A percentile compares a stretch with the other conserved stretches of the same genome.
Conservation (phyloP, 23 red algal genomes). For the Cyanidioschyzon merolae region DNA sequence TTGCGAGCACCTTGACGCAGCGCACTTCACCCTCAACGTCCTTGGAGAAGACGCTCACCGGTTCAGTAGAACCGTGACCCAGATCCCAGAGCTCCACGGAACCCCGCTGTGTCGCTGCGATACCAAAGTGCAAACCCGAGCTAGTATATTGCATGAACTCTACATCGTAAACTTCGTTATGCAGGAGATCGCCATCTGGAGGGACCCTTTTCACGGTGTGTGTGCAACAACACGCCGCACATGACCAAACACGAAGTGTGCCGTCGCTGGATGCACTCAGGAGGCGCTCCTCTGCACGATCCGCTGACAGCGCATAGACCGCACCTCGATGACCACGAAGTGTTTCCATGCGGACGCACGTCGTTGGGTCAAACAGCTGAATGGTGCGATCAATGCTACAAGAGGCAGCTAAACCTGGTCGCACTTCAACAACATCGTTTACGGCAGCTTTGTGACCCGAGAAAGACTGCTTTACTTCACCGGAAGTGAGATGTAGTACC, state of each 20-base stretch:
- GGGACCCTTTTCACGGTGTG: not conserved
- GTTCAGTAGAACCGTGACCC: not conserved
- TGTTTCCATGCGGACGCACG: not conserved
- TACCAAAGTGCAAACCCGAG: not conserved
- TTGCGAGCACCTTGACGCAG: not conserved
- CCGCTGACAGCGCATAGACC: constrained; percentile 3
- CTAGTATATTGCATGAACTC: constrained; percentile 4
- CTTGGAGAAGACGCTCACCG: not conserved
- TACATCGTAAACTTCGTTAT: not conserved
- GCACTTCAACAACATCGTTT: constrained; percentile 4
- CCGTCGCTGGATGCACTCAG: constrained; percentile 9
- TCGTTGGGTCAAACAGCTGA: not conserved
- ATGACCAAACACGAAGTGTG: not conserved
- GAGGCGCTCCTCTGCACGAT: not conserved
- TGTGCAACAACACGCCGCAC: not conserved
- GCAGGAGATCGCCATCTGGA: not conserved
- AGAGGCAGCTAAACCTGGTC: not conserved
- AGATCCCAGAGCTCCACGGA: constrained; percentile 3
- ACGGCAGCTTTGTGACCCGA: constrained; percentile 2
- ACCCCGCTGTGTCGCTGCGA: not conserved
- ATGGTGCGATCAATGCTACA: constrained; percentile 9
- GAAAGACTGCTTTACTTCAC: not conserved
- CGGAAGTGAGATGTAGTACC: not conserved
- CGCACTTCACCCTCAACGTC: constrained; percentile 3
- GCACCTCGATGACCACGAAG: constrained; percentile 2